These are phyloP conservation scores for Hyphodiscus sp. DNA, from an alignment of 2,329 filamentous ascomycete genomes.

Conservation along the genomic window DNA sequence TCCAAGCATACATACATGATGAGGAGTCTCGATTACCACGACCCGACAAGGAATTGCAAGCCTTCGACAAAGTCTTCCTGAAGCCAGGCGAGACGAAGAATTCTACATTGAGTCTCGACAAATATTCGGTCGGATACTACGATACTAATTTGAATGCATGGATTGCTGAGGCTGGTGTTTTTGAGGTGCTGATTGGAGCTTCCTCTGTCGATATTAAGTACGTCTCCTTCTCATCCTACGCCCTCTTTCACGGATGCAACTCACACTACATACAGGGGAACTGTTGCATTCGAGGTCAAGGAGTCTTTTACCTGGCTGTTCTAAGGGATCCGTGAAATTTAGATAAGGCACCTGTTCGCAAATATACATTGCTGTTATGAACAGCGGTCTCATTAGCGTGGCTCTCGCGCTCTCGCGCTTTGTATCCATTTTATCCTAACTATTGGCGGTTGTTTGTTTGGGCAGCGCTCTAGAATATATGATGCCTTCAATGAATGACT, in stretches of 20 bases:
- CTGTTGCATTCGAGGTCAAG: slow-evolving; percentile 49
- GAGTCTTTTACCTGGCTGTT: slow-evolving; percentile 59
- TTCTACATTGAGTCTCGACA: slow-evolving; percentile 37
- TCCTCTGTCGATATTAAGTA: slow-evolving; percentile 59
- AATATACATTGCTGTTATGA: slow-evolving; percentile 9
- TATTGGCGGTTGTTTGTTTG: neutral
- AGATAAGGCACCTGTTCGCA: slow-evolving; percentile 1
- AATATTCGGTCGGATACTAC: slow-evolving; percentile 51
- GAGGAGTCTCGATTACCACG: slow-evolving; percentile 55
- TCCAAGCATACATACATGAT: slow-evolving; percentile 64
- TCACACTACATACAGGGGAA: slow-evolving; percentile 34
- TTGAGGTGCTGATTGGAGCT: slow-evolving; percentile 54
- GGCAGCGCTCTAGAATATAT: neutral
- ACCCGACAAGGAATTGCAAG: slow-evolving; percentile 64
- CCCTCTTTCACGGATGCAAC: neutral
- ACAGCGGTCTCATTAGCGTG: slow-evolving; percentile 13
- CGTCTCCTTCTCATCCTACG: slow-evolving; percentile 20
- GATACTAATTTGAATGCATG: slow-evolving; percentile 52
- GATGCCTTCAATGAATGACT: neutral
- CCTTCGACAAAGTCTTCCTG: slow-evolving; percentile 59
- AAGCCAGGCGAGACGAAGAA: slow-evolving; percentile 42
- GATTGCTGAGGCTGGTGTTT: slow-evolving; percentile 60
- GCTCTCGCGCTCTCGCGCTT: neutral
- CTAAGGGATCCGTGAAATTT: slow-evolving; percentile 7
- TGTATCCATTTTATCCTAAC: neutral